A percentile compares a stretch with the other conserved stretches of the same genome.
Conservation (phyloP, 805 yeast genomes). For the Blastobotrys terrestris region DNA sequence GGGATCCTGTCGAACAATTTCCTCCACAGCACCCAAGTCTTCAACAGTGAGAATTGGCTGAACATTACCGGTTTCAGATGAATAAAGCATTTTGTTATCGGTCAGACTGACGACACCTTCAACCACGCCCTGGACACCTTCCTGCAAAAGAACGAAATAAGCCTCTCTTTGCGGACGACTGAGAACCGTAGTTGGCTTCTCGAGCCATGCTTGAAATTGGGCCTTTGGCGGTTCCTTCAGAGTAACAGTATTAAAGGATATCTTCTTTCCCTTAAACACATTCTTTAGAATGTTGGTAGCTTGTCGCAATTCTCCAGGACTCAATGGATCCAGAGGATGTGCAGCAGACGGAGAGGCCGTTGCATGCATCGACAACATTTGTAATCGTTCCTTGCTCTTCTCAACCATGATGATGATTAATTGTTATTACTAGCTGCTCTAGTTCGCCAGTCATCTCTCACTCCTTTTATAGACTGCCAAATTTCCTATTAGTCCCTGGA, state of each 20-base stretch:
- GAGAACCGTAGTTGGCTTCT: constrained; percentile 22
- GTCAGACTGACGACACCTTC: constrained; percentile 65
- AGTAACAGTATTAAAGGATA: constrained; percentile 63
- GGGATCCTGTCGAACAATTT: constrained; percentile 62
- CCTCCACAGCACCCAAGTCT: constrained; percentile 60
- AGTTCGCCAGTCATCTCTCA: too few relatives aligned
- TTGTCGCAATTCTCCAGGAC: constrained; percentile 54
- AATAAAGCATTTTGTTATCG: constrained; percentile 40
- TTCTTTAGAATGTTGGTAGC: constrained; percentile 48
- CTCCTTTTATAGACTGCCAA: background rate
- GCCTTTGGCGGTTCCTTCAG: constrained; percentile 65
- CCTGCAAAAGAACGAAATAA: constrained; percentile 54
- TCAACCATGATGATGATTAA: too few relatives aligned
- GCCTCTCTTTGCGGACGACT: constrained; percentile 61
- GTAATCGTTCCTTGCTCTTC: background rate
- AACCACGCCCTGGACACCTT: constrained; percentile 54
- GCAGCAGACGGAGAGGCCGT: constrained; percentile 18
- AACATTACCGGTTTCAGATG: constrained; percentile 49
- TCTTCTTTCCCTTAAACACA: constrained; percentile 37
- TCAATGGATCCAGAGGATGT: constrained; percentile 69
- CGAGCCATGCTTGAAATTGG: constrained; percentile 59
- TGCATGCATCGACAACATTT: background rate
- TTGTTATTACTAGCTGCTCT: too few relatives aligned
- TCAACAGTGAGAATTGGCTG: constrained; percentile 72
- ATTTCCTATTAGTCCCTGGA: too few relatives aligned